phyloP scores from a whole-genome alignment of 208 protist genomes.

The Eutreptiella sp. region DNA sequence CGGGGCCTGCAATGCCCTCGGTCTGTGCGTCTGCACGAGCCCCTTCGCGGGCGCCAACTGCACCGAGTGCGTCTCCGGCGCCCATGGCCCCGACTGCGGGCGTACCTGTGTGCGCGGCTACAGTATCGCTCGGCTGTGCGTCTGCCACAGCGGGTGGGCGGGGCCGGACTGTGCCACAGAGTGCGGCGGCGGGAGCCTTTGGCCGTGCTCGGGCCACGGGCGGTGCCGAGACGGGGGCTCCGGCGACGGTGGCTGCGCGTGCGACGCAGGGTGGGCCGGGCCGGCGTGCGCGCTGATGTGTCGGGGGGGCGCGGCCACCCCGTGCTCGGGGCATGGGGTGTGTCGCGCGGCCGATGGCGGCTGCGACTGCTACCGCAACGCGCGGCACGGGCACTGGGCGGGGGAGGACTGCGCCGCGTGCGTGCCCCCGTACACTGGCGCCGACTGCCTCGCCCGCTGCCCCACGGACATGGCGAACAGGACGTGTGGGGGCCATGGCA shows the following conservation, averaged over 20 bases:
- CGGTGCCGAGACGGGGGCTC: neutral
- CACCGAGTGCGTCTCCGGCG: too few relatives aligned
- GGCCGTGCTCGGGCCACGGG: neutral
- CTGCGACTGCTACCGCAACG: constrained; percentile 18
- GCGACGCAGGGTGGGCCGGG: constrained; percentile 8
- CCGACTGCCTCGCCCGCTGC: constrained; percentile 2
- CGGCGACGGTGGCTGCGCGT: neutral
- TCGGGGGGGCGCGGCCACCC: constrained; percentile 1
- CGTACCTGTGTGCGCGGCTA: too few relatives aligned
- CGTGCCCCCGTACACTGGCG: neutral
- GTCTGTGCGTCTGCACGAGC: too few relatives aligned
- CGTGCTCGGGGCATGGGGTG: constrained; percentile 8
- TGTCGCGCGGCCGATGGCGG: constrained; percentile 13
- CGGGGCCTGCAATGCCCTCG: too few relatives aligned
- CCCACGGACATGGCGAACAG: neutral
- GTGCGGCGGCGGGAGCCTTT: too few relatives aligned
- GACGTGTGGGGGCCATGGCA: constrained; percentile 5
- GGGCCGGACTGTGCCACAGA: too few relatives aligned
- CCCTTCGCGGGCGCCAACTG: too few relatives aligned
- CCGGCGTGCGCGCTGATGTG: constrained; percentile 4
- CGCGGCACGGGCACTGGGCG: constrained; percentile 4
- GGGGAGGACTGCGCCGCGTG: neutral
- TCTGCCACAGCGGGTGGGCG: too few relatives aligned
- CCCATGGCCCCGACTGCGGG: too few relatives aligned
- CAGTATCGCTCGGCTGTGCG: too few relatives aligned